Percentiles rank a stretch among this genome's conserved stretches.
phyloP scores from a whole-genome alignment of 2,329 filamentous ascomycete genomes.

The Phyllosticta citriasiana region DNA sequence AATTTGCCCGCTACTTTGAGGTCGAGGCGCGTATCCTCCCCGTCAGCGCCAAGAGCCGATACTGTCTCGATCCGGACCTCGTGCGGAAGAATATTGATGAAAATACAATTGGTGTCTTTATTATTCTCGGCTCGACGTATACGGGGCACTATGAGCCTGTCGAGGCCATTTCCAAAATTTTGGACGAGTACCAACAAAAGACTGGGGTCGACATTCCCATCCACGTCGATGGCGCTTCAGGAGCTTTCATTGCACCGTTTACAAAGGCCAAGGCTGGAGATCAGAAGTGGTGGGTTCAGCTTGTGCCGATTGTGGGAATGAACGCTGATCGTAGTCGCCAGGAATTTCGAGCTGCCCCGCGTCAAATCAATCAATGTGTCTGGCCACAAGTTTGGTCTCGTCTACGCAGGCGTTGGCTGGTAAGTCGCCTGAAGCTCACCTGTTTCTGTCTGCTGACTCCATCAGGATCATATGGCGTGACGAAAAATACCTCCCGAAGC shows the following conservation, averaged over 20 bases:
- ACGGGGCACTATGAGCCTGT: conserved; percentile 67
- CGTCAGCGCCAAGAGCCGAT: conserved; percentile 51
- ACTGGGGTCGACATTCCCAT: conserved; percentile 59
- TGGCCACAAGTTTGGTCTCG: conserved; percentile 53
- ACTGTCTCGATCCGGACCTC: conserved; percentile 52
- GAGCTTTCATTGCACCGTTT: conserved; percentile 54
- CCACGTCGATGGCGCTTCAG: conserved; percentile 52
- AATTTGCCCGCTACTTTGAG: conserved; percentile 65
- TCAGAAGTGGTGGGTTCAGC: conserved; percentile 42
- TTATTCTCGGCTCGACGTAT: conserved; percentile 62
- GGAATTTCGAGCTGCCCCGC: conserved; percentile 51
- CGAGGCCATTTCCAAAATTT: conserved; percentile 53
- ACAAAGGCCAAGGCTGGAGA: conserved; percentile 46
- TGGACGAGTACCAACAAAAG: conserved; percentile 52
- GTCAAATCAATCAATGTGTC: conserved; percentile 59
- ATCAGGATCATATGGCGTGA: conserved; percentile 55
- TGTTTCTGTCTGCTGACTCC: not conserved
- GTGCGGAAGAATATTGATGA: conserved; percentile 61
- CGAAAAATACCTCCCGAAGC: conserved; percentile 53
- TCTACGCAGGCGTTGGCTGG: conserved; percentile 61
- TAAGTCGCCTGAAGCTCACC: not conserved
- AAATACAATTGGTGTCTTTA: conserved; percentile 68
- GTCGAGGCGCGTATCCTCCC: conserved; percentile 57
- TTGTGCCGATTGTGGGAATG: not conserved
- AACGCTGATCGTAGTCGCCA: not conserved